phyloP scores from a whole-genome alignment of 208 protist genomes.

The Crithidia brevicula region DNA sequence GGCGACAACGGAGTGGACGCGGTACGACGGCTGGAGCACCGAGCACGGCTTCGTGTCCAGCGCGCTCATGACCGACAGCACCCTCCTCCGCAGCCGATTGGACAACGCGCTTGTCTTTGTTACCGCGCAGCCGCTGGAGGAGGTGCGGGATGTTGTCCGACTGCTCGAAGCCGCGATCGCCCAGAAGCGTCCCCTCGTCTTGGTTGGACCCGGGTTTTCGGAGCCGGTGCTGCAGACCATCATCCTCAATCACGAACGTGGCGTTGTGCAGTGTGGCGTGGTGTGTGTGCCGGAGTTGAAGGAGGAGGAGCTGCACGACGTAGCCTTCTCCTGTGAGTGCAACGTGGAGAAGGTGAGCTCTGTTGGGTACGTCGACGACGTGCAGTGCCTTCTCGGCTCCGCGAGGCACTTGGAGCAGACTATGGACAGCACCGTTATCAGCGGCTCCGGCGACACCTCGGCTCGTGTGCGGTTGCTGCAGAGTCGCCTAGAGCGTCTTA shows the following conservation, averaged over 20 bases:
- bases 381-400: conserved; percentile 61
- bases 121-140: conserved; percentile 55
- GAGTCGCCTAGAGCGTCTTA: conserved; percentile 86
- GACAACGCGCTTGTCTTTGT: conserved; percentile 96
- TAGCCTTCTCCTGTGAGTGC: conserved; percentile 97
- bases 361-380: conserved; percentile 66
- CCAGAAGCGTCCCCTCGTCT: conserved; percentile 57
- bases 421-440: conserved; percentile 98
- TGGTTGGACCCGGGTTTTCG: conserved; percentile 76
- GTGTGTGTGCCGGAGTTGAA: conserved; percentile 97
- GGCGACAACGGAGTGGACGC: conserved; percentile 95
- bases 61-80: conserved; percentile 97
- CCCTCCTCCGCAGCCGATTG: conserved; percentile 91
- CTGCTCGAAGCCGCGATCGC: conserved; percentile 72
- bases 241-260: conserved; percentile 96
- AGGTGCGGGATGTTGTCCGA: conserved; percentile 63
- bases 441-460: conserved; percentile 64
- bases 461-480: conserved; percentile 95
- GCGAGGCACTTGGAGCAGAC: conserved; percentile 84
- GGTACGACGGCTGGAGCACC: conserved; percentile 98
- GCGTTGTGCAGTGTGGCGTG: conserved; percentile 91
- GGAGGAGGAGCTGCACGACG: conserved; percentile 99
- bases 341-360: conserved; percentile 89
- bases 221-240: conserved; percentile 82
- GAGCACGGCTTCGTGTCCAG: conserved; percentile 98